Conservation (phyloP, 129 eudicot species). For the Calendula officinalis region DNA sequence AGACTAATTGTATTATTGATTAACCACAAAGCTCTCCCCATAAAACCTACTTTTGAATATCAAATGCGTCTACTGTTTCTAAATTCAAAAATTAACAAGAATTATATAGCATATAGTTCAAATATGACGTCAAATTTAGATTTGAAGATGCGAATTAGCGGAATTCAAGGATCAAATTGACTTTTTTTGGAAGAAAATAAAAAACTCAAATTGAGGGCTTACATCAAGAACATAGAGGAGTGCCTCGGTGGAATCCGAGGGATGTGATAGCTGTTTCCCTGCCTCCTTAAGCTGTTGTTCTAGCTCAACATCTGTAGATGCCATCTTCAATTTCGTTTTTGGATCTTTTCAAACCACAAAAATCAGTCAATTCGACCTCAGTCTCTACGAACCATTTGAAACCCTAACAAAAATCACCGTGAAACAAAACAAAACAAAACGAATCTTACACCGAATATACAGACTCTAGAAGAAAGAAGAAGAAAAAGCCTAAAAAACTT, state of each 20-base stretch:
- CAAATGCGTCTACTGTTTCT: neutral
- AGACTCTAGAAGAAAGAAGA: neutral
- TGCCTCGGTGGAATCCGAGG: slow-evolving; percentile 52
- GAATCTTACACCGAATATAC: slow-evolving; percentile 10
- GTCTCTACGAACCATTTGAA: slow-evolving; percentile 29
- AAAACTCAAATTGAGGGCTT: slow-evolving; percentile 19
- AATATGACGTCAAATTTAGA: neutral
- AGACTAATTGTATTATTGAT: slow-evolving; percentile 2
- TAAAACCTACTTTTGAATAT: too few relatives aligned
- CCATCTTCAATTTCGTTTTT: slow-evolving; percentile 19
- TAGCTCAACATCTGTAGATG: slow-evolving; percentile 35
- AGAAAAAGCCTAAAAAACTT: neutral
- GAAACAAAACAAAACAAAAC: slow-evolving; percentile 16
- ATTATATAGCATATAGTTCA: neutral
- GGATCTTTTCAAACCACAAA: slow-evolving; percentile 17
- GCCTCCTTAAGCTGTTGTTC: slow-evolving; percentile 56
- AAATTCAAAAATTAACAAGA: neutral
- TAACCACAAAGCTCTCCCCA: neutral
- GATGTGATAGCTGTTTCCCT: slow-evolving; percentile 48
- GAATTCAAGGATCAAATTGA: neutral
- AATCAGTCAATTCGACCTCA: slow-evolving; percentile 37
- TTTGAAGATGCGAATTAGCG: too few relatives aligned
- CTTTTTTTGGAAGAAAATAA: too few relatives aligned
- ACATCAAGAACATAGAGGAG: slow-evolving; percentile 81
- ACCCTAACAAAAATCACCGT: slow-evolving; percentile 35